Evolutionary conservation across 2,329 filamentous ascomycete species (phyloP).

Genomic region (Colletotrichum orchidophilum): DNA sequence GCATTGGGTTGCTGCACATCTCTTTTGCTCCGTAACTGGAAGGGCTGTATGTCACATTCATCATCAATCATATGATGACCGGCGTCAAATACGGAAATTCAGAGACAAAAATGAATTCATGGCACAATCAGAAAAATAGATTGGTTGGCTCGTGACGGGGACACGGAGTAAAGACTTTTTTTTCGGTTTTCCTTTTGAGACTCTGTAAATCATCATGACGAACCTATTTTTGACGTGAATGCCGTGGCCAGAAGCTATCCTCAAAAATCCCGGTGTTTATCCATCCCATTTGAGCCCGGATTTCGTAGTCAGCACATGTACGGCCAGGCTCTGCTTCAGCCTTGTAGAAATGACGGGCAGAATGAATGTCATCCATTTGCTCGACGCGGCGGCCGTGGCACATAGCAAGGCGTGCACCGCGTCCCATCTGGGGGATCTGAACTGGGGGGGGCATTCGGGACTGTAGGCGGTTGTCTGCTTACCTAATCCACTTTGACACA

Average conservation of each 20-base stretch:
- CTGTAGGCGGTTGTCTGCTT: conserved; percentile 40
- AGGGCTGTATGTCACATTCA: conserved; percentile 73
- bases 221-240: conserved; percentile 3
- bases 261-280: neutral
- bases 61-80: conserved; percentile 61
- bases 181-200: conserved; percentile 15
- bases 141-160: conserved; percentile 33
- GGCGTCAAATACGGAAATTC: conserved; percentile 74
- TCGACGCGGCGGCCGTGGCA: neutral
- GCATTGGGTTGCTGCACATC: conserved; percentile 66
- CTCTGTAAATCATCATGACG: conserved; percentile 26
- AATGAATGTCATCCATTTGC: neutral
- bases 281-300: neutral
- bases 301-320: neutral
- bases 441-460: neutral
- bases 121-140: conserved; percentile 37
- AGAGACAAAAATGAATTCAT: conserved; percentile 53
- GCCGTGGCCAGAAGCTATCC: neutral
- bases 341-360: neutral
- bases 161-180: conserved; percentile 34
- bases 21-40: conserved; percentile 65
- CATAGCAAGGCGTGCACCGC: neutral
- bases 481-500: conserved; percentile 49
- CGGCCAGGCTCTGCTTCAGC: conserved; percentile 2
- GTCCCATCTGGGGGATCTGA: conserved; percentile 13